phyloP scores from a whole-genome alignment of 2,329 filamentous ascomycete species.

The Fusarium robinianum region DNA sequence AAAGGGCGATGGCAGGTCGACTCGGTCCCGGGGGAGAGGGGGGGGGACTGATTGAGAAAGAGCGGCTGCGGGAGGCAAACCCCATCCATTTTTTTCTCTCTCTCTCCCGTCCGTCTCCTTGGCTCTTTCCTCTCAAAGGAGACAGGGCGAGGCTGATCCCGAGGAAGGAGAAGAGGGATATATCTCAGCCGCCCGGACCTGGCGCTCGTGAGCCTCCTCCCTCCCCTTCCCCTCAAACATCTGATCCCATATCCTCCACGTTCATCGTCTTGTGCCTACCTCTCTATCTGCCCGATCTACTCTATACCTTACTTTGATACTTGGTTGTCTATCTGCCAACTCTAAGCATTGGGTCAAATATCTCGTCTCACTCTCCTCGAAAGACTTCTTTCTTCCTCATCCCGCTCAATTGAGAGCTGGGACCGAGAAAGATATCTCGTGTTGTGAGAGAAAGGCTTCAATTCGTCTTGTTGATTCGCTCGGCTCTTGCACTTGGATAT shows the following conservation, averaged over 20 bases:
- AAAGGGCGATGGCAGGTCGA: conserved; percentile 12
- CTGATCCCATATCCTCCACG: no score
- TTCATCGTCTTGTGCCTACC: conserved; percentile 10
- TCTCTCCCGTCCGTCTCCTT: no score
- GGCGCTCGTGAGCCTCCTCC: conserved; percentile 16
- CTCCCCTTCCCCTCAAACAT: conserved; percentile 17
- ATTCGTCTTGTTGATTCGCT: conserved; percentile 1
- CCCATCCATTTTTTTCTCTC: no score
- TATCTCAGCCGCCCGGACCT: conserved; percentile 33
- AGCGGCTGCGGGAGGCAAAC: conserved; percentile 7
- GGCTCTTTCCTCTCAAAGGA: conserved; percentile 7
- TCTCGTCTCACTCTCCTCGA: conserved; percentile 4
- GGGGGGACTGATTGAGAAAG: conserved; percentile 11
- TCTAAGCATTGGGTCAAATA: no score
- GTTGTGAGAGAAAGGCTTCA: conserved; percentile 8
- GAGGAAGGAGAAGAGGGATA: conserved; percentile 27
- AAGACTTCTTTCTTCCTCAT: conserved; percentile 7
- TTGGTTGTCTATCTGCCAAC: no score
- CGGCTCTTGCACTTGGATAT: conserved; percentile 10
- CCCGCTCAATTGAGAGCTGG: conserved; percentile 19
- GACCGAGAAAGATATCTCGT: conserved; percentile 7
- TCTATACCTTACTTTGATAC: conserved; percentile 1
- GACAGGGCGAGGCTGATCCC: conserved; percentile 27
- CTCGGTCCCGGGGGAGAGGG: no score
- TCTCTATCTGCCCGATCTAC: conserved; percentile 2